phyloP scores from a whole-genome alignment of 2,329 filamentous ascomycete species.

The Lecanicillium sp. region DNA sequence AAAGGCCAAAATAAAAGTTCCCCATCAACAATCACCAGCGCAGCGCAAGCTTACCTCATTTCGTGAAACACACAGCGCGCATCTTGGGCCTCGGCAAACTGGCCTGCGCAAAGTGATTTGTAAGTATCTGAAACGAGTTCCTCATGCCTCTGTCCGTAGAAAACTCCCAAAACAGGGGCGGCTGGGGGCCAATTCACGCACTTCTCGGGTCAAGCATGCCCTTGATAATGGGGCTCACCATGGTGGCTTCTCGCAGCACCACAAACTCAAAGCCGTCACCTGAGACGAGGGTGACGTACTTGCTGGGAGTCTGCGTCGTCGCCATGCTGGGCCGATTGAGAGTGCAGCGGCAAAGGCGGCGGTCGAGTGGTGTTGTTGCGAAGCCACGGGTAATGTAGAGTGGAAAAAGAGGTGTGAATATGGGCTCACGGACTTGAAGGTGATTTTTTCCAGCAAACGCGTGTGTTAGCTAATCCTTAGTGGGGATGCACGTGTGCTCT shows the following conservation, averaged over 20 bases:
- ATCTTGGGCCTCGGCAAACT: conserved; percentile 56
- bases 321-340: conserved; percentile 8
- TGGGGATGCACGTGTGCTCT: no score
- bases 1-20: no score
- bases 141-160: no score
- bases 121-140: conserved; percentile 12
- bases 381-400: neutral
- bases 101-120: conserved; percentile 30
- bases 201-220: conserved; percentile 65
- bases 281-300: conserved; percentile 72
- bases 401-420: neutral
- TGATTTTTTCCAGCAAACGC: no score
- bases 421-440: no score
- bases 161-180: conserved; percentile 3
- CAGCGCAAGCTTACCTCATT: conserved; percentile 53
- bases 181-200: conserved; percentile 25
- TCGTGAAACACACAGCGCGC: conserved; percentile 61
- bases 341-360: conserved; percentile 7
- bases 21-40: conserved; percentile 4
- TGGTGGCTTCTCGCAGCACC: conserved; percentile 60
- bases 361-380: neutral
- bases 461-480: no score
- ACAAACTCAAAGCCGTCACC: conserved; percentile 71
- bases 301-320: conserved; percentile 29
- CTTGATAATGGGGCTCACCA: conserved; percentile 63